These are phyloP conservation scores for Ogataea haglerorum DNA, from an alignment of 805 yeast genomes.

Conservation along the genomic window DNA sequence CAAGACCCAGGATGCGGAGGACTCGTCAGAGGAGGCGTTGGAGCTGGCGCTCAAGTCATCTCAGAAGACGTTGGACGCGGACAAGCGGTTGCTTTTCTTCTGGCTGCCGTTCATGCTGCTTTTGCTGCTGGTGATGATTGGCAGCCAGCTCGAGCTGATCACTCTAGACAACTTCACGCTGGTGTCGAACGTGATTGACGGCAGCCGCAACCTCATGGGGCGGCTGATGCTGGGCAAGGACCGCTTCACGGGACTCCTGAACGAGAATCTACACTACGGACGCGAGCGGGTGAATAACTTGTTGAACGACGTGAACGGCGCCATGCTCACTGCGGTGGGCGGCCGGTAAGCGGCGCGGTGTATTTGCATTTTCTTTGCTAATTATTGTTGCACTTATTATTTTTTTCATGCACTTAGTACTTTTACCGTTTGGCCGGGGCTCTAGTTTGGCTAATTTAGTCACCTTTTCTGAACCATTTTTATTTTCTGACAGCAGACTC, in stretches of 20 bases:
- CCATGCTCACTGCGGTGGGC: constrained; percentile 36
- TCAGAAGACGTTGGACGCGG: constrained; percentile 57
- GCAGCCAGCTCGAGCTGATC: constrained; percentile 27
- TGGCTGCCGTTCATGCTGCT: constrained; percentile 80
- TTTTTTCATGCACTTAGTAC: background rate
- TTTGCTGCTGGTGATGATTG: constrained; percentile 41
- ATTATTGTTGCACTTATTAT: background rate
- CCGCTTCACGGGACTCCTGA: constrained; percentile 31
- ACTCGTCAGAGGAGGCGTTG: constrained; percentile 7
- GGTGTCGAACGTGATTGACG: constrained; percentile 33
- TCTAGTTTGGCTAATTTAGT: background rate
- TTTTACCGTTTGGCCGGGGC: constrained; percentile 19
- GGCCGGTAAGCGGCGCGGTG: constrained; percentile 17
- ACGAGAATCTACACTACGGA: constrained; percentile 33
- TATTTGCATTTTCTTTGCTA: too few relatives aligned
- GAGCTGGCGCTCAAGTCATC: constrained; percentile 26
- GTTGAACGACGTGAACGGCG: constrained; percentile 40
- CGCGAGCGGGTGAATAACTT: constrained; percentile 32
- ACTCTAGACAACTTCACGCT: constrained; percentile 20
- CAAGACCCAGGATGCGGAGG: constrained; percentile 2
- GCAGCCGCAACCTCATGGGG: constrained; percentile 43
- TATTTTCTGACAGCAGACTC: background rate
- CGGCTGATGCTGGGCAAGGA: constrained; percentile 49
- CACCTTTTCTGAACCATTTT: background rate
- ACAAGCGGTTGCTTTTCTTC: constrained; percentile 81